Evolutionary conservation across 805 yeast genomes (phyloP).

Genomic region (Hanseniaspora thailandica): DNA sequence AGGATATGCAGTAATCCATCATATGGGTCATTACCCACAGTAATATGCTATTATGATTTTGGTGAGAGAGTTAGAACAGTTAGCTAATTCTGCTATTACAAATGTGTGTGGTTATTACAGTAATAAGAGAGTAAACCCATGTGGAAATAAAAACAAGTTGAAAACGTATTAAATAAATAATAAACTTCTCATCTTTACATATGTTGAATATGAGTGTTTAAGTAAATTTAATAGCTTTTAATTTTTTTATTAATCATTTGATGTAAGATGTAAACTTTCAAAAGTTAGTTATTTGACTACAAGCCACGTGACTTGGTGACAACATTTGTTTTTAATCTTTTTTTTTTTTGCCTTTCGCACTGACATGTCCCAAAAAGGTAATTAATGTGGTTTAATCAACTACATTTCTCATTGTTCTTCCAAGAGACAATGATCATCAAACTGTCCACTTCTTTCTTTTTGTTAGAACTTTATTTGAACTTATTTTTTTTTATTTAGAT

Average conservation of each 20-base stretch:
- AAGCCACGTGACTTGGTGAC: neutral
- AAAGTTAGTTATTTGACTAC: neutral
- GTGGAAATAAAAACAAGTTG: too few species aligned
- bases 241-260: neutral
- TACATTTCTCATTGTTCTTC: neutral
- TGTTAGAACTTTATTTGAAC: too few species aligned
- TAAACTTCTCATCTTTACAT: too few species aligned
- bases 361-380: slow-evolving; percentile 7
- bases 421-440: neutral
- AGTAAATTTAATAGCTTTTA: too few species aligned
- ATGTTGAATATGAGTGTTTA: too few species aligned
- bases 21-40: neutral
- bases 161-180: too few species aligned
- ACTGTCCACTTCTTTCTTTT: neutral
- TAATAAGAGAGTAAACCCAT: too few species aligned
- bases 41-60: neutral
- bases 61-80: too few species aligned
- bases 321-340: neutral
- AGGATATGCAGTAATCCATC: neutral
- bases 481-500: too few species aligned
- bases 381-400: neutral
- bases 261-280: neutral
- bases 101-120: too few species aligned
- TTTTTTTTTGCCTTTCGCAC: neutral
- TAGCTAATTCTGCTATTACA: too few species aligned